A percentile compares a stretch with the other conserved stretches of the same genome.
These are phyloP conservation scores for Didymella lethalis DNA, from an alignment of 2,329 filamentous ascomycete species.

Conservation along the genomic window DNA sequence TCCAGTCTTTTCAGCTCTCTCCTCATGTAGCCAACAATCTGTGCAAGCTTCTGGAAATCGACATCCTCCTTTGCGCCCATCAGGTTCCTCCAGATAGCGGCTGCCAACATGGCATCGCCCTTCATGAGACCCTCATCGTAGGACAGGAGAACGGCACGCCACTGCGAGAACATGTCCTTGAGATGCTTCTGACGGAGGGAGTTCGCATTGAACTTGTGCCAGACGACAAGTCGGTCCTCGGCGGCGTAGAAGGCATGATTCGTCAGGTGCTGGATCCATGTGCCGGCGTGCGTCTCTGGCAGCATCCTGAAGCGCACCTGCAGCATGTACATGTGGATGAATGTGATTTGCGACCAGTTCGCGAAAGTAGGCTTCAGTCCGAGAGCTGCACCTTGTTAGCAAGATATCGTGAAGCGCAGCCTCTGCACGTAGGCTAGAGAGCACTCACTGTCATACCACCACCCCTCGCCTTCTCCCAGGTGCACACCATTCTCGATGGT, in stretches of 20 bases:
- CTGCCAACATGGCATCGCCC: conserved; percentile 78
- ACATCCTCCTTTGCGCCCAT: conserved; percentile 76
- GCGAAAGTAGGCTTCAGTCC: conserved; percentile 86
- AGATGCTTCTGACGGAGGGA: conserved; percentile 67
- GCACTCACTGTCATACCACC: conserved; percentile 82
- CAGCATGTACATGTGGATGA: conserved; percentile 94
- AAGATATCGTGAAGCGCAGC: neutral
- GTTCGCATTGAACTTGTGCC: conserved; percentile 71
- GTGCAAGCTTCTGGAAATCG: conserved; percentile 67
- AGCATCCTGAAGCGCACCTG: conserved; percentile 84
- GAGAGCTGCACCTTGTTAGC: conserved; percentile 65
- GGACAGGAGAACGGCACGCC: conserved; percentile 83
- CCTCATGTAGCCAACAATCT: conserved; percentile 70
- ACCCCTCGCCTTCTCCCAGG: conserved; percentile 74
- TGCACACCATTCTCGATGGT: conserved; percentile 82
- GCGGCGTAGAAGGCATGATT: conserved; percentile 95
- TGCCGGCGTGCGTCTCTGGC: conserved; percentile 70
- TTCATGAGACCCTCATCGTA: conserved; percentile 83
- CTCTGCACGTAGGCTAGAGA: neutral
- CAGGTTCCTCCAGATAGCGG: conserved; percentile 92
- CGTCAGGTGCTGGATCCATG: conserved; percentile 88
- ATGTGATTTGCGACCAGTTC: conserved; percentile 94
- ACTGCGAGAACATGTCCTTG: conserved; percentile 93
- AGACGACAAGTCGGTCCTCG: conserved; percentile 81
- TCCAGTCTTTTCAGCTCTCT: conserved; percentile 64